Base-by-base conservation (phyloP, 1,284 basidiomycete genomes). In the Sporisorium iseilematis-ciliati region DNA sequence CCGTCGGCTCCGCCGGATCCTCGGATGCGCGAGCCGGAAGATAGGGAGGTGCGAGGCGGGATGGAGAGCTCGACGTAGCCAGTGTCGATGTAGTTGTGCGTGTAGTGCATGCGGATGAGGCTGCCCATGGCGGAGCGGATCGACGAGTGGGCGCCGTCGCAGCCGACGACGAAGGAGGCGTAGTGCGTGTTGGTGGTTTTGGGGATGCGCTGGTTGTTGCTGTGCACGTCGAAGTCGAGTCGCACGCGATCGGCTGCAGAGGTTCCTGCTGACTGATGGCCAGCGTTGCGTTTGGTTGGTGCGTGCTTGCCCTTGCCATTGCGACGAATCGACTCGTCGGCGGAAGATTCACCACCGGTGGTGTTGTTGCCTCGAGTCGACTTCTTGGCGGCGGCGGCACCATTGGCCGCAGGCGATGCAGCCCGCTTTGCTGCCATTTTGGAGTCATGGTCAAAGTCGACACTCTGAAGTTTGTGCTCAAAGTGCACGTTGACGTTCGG, bases 1-100 rank as follows among this genome's bases (percentile, higher is more conserved):
- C 67, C 69, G 23, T 65, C 57, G 14, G 33, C 26, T 12, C 67
- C 64, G 5, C 65, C 66, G 29, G 50, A 85, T 67, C 90, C 87
- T 76, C 90, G 92, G 78, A 89, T 86, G 43, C 66, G 76, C 77
- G 45, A 78, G 81, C 83, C 86, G 80, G 90, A 88, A 63, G 88
- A 86, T 18, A 73, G 50, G 40, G 66, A 57, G 12, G 72, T 66
- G 65, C 92, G 92, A 80, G 95, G 89, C 75, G 94, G 93, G 89
- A 99, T 95, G 87, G 92, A 93, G 58, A 99, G 90, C 88, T 99
- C 96, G 80, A 98, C 89, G 87, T 99, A 99, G 81, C 94, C 93
- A 84, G 97, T 93, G 67, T 91, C 91, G 84, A 98, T 94, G 87
- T 96, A 98, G 84, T 92, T 90, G 86, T 98, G 95, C 81, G 92